These are phyloP conservation scores for Vachellia collinsii DNA, from an alignment of 306 rosid genomes.

Conservation along the genomic window DNA sequence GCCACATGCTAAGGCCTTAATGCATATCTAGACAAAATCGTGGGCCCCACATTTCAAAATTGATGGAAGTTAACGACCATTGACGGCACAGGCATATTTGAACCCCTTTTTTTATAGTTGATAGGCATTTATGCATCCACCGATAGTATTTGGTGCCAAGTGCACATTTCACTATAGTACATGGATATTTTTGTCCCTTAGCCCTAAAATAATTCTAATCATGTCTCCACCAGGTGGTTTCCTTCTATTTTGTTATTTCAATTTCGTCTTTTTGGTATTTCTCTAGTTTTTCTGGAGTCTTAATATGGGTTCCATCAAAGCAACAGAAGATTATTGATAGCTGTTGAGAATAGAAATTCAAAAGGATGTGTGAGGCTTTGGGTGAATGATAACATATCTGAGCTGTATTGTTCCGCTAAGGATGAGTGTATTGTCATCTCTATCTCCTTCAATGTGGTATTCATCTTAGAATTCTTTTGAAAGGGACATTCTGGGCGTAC, in stretches of 20 bases:
- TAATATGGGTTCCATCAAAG: background rate
- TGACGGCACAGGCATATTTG: too few species aligned
- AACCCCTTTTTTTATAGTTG: too few species aligned
- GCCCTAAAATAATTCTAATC: too few species aligned
- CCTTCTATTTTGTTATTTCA: background rate
- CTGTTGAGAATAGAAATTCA: background rate
- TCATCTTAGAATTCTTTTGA: slow-evolving; percentile 8
- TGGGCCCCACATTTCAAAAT: too few species aligned
- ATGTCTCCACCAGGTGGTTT: background rate
- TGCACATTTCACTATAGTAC: too few species aligned
- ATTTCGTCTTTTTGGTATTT: background rate
- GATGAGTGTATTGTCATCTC: background rate
- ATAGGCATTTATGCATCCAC: too few species aligned
- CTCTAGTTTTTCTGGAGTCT: background rate
- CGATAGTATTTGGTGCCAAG: too few species aligned
- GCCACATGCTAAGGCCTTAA: too few species aligned
- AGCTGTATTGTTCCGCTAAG: background rate
- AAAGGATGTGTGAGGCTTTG: background rate
- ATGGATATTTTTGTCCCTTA: too few species aligned
- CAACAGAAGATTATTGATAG: background rate
- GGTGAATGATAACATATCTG: background rate
- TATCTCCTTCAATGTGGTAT: background rate
- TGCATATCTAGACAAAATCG: too few species aligned
- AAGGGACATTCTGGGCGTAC: slow-evolving; percentile 10
- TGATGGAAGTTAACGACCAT: too few species aligned